phyloP scores from a whole-genome alignment of 106 monocot genomes.

The Narthecium ossifragum region DNA sequence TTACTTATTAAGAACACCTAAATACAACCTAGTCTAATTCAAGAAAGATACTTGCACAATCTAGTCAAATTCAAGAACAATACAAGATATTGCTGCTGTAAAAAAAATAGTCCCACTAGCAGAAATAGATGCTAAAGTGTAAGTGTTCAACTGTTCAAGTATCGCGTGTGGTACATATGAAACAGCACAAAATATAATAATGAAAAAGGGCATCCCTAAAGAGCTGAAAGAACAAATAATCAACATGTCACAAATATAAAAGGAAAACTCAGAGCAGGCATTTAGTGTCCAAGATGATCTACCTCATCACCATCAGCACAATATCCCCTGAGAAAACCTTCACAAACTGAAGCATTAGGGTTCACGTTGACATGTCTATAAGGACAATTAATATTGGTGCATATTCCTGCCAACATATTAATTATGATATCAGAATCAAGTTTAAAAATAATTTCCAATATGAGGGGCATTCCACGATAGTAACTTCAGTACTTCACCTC shows the following conservation, averaged over 20 bases:
- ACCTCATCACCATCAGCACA: constrained; percentile 97
- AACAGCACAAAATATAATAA: too few relatives aligned
- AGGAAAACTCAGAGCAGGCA: too few relatives aligned
- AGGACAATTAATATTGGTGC: constrained; percentile 72
- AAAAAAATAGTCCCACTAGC: too few relatives aligned
- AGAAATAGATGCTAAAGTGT: too few relatives aligned
- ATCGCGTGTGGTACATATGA: too few relatives aligned
- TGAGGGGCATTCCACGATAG: neutral
- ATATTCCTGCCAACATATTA: constrained; percentile 62
- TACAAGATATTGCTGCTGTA: too few relatives aligned
- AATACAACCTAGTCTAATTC: too few relatives aligned
- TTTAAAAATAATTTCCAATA: neutral
- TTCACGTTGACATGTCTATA: constrained; percentile 98
- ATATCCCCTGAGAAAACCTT: constrained; percentile 90
- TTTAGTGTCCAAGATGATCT: constrained; percentile 6
- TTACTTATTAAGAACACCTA: too few relatives aligned
- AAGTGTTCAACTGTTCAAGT: too few relatives aligned
- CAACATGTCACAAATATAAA: too few relatives aligned
- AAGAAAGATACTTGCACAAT: too few relatives aligned
- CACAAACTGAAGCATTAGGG: constrained; percentile 77
- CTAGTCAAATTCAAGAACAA: too few relatives aligned
- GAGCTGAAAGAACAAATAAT: neutral
- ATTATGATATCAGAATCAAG: neutral
- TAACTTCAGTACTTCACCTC: constrained; percentile 55
- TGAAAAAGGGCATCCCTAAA: neutral